Evolutionary conservation across 2,329 filamentous ascomycete genomes (phyloP), one percentile per base, ranked within the genome.

Genomic region (Arthroderma uncinatum): DNA sequence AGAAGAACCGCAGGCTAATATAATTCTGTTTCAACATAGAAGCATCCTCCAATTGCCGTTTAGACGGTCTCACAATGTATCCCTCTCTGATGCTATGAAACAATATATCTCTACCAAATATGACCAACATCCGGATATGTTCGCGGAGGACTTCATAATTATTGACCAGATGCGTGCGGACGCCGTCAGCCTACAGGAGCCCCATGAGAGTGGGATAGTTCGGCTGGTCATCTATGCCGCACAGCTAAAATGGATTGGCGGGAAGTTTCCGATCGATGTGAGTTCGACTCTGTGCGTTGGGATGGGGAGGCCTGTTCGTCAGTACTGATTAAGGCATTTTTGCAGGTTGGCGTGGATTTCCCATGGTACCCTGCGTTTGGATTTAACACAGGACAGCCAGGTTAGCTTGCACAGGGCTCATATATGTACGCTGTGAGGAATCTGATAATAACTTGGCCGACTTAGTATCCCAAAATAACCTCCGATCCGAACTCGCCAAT

Each of bases 121-220:
- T 85, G 92, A 97, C 73, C 93, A 98, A 71, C 92, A 95, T 69
- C 92, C 93, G 34, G 90, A 96, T 72, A 95, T 95, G 86, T 98
- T 98, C 73, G 82, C 83, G 61, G 81, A 88, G 62, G 93, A 98
- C 74, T 82, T 95, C 58, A 84, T 91, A 67, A 81, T 86, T 62
- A 90, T 98, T 66, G 90, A 97, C 68, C 78, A 82, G 53, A 76
- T 97, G 58, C 85, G 93, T 4, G 81, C 82, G 61, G 88, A 94
- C 69, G 93, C 93, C n/a, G 79, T 95, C 57, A 89, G 90, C 70
- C 86, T 93, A 1, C 82, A 86, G 59, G 93, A 98, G 69, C 84
- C 93, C 2, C 93, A 98, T 68, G 77, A 82, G 4, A 95, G 86
- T 68, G 92, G 92, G 21, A 81, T 95, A 64, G 85, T 82, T 67